These are phyloP conservation scores for Noccaea bulbosa DNA, from an alignment of 345 rosid genomes.

Conservation along the genomic window DNA sequence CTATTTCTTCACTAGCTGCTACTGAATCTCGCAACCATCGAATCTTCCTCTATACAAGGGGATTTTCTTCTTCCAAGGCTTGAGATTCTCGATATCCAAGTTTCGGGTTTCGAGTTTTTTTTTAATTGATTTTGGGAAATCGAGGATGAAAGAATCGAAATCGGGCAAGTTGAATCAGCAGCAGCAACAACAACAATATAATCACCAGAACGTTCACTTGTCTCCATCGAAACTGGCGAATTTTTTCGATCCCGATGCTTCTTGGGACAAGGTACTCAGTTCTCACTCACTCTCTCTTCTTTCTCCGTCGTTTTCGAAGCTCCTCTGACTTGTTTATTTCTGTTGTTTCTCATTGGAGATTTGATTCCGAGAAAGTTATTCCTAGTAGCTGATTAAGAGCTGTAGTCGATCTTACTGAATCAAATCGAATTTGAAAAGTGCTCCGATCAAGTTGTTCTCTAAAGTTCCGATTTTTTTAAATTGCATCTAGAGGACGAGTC, in stretches of 20 bases:
- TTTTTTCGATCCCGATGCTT: slow-evolving; percentile 83
- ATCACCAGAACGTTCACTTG: slow-evolving; percentile 63
- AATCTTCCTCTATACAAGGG: slow-evolving; percentile 1
- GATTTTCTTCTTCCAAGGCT: not conserved
- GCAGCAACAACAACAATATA: slow-evolving; percentile 51
- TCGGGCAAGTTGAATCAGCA: slow-evolving; percentile 54
- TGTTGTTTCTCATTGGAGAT: not conserved
- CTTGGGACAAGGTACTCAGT: slow-evolving; percentile 81
- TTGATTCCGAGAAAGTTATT: not conserved
- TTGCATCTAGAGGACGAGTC: not conserved
- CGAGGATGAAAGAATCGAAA: slow-evolving; percentile 63
- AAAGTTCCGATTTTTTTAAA: not conserved
- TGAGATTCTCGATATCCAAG: slow-evolving; percentile 22
- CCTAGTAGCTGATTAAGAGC: not conserved
- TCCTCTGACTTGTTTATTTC: slow-evolving; percentile 2
- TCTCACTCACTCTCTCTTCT: not conserved
- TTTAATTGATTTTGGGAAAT: not conserved
- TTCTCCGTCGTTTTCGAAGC: slow-evolving; percentile 9
- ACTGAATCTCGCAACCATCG: slow-evolving; percentile 15
- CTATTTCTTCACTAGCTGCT: not conserved
- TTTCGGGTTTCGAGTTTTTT: not conserved
- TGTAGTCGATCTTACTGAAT: slow-evolving; percentile 4
- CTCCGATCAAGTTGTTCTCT: slow-evolving; percentile 7
- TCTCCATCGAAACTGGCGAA: slow-evolving; percentile 71
- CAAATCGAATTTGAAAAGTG: not conserved